These are phyloP conservation scores for Grosmannia penicillata DNA, from an alignment of 2,329 filamentous ascomycete genomes.

Conservation along the genomic window DNA sequence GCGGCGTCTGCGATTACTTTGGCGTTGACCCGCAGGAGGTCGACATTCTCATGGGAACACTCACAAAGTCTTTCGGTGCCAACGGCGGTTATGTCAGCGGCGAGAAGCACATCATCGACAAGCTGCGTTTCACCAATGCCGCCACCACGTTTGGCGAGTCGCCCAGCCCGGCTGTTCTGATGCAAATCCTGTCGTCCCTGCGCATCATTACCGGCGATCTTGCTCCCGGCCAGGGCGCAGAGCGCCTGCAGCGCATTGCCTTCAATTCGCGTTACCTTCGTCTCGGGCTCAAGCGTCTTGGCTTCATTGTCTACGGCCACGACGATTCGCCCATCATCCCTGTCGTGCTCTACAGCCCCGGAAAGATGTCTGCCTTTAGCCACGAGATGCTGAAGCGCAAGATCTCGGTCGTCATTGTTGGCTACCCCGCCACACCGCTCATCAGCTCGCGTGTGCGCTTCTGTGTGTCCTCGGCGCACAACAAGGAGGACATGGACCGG, in stretches of 20 bases:
- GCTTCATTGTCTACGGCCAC: constrained; percentile 92
- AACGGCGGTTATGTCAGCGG: constrained; percentile 93
- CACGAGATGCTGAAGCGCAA: constrained; percentile 98
- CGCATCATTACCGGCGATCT: constrained; percentile 82
- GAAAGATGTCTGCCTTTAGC: constrained; percentile 95
- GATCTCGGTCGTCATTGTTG: constrained; percentile 93
- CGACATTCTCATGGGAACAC: constrained; percentile 93
- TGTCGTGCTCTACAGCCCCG: constrained; percentile 90
- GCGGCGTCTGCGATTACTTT: constrained; percentile 96
- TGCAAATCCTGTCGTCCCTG: constrained; percentile 78
- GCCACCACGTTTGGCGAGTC: constrained; percentile 79
- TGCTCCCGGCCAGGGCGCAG: constrained; percentile 80
- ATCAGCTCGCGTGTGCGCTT: constrained; percentile 91
- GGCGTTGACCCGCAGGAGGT: constrained; percentile 75
- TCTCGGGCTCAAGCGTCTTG: constrained; percentile 88
- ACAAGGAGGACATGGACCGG: constrained; percentile 93
- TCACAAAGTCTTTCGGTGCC: constrained; percentile 96
- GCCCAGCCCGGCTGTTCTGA: constrained; percentile 72
- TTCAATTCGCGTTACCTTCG: constrained; percentile 99
- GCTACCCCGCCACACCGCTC: constrained; percentile 89
- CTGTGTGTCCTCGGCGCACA: constrained; percentile 91
- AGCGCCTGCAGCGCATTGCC: constrained; percentile 85
- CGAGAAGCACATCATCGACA: constrained; percentile 82
- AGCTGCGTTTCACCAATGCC: constrained; percentile 73
- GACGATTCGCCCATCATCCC: constrained; percentile 97